Percentiles rank a stretch among this genome's conserved stretches.
Evolutionary conservation across 2,329 filamentous ascomycete species (phyloP).

Genomic region (Calonectria pseudoturangicola): DNA sequence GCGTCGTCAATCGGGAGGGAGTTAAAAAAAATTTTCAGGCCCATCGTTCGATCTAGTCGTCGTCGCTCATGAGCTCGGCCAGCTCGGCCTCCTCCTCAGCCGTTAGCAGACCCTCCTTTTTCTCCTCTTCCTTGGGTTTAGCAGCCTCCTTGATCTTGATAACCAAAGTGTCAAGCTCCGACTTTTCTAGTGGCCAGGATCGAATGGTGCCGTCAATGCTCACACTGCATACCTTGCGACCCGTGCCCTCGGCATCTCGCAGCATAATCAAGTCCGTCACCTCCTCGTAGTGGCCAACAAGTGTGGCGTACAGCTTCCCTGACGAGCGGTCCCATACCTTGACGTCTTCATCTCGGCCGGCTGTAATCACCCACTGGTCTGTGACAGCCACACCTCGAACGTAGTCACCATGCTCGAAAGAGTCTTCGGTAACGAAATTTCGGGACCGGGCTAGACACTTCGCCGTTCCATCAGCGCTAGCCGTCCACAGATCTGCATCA

Average conservation of each 20-base stretch:
- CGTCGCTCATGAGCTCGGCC: conserved; percentile 88
- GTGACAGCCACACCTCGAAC: conserved; percentile 87
- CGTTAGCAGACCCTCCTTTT: conserved; percentile 77
- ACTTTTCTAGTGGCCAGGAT: conserved; percentile 84
- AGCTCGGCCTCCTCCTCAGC: conserved; percentile 95
- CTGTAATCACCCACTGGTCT: conserved; percentile 88
- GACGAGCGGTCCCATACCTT: conserved; percentile 89
- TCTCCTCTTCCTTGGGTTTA: conserved; percentile 71
- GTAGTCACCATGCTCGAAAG: conserved; percentile 89
- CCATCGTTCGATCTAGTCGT: conserved; percentile 67
- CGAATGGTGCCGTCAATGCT: conserved; percentile 93
- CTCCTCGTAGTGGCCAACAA: conserved; percentile 93
- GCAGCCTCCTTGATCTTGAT: conserved; percentile 66
- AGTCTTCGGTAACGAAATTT: conserved; percentile 82
- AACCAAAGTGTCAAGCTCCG: conserved; percentile 69
- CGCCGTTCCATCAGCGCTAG: conserved; percentile 91
- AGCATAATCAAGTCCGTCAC: conserved; percentile 87
- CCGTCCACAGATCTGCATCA: conserved; percentile 89
- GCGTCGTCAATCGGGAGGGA: neutral
- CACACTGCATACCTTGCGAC: conserved; percentile 81
- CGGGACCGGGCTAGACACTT: conserved; percentile 84
- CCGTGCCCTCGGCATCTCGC: conserved; percentile 58
- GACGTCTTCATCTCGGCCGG: conserved; percentile 92
- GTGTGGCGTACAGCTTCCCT: conserved; percentile 82
- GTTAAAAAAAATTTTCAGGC: neutral